These are phyloP conservation scores for Amanita rubescens DNA, from an alignment of 768 basidiomycete genomes.

Conservation along the genomic window DNA sequence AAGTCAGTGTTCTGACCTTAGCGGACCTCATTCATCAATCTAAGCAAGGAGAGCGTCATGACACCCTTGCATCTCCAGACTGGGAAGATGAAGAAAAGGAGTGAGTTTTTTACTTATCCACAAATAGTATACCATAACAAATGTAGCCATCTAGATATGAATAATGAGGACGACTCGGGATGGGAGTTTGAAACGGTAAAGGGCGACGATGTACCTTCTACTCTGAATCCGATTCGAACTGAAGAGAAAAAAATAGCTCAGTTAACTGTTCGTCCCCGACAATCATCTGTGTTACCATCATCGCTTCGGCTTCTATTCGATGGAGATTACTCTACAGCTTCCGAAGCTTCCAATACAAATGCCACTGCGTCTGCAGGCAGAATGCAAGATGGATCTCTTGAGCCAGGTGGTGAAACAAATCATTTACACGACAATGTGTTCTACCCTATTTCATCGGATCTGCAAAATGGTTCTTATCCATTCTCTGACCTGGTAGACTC, in stretches of 20 bases:
- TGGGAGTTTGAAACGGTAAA: constrained; percentile 80
- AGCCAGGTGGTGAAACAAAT: neutral
- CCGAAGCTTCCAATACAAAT: neutral
- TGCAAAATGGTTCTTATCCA: neutral
- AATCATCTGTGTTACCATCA: constrained; percentile 54
- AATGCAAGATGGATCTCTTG: neutral
- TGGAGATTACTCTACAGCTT: constrained; percentile 28
- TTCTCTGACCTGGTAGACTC: neutral
- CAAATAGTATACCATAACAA: neutral
- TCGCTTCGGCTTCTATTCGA: constrained; percentile 79
- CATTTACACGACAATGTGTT: neutral
- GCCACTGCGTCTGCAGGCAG: neutral
- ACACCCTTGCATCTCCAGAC: constrained; percentile 61
- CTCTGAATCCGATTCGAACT: constrained; percentile 7
- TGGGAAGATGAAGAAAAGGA: constrained; percentile 68
- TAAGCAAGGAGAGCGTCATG: constrained; percentile 67
- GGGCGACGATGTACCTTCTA: constrained; percentile 20
- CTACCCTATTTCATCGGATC: neutral
- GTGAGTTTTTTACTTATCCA: constrained; percentile 21
- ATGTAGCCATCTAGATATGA: constrained; percentile 13
- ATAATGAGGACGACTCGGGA: constrained; percentile 30
- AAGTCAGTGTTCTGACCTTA: constrained; percentile 57
- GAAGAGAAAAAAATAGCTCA: constrained; percentile 21
- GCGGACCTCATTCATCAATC: constrained; percentile 79
- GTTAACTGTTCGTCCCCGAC: constrained; percentile 43